Evolutionary conservation across 2,329 filamentous ascomycete genomes (phyloP).

Genomic region (Trichoderma sp.): DNA sequence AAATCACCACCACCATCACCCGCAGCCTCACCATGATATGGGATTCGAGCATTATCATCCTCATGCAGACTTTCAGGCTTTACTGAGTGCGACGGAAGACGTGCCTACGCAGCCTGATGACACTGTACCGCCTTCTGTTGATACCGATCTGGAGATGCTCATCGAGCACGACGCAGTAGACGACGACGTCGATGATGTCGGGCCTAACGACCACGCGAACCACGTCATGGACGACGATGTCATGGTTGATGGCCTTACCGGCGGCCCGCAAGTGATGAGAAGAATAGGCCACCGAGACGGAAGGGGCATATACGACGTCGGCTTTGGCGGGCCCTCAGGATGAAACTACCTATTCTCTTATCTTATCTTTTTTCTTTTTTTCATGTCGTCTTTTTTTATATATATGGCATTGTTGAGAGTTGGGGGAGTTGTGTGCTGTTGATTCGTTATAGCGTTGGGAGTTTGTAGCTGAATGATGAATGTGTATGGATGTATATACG

Average conservation of each 20-base stretch:
- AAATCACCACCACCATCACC: constrained; percentile 23
- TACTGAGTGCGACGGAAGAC: constrained; percentile 51
- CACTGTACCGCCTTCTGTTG: constrained; percentile 45
- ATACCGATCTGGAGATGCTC: constrained; percentile 54
- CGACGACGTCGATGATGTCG: constrained; percentile 32
- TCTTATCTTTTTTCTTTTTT: too few species aligned
- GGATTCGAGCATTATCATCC: constrained; percentile 45
- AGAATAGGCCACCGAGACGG: constrained; percentile 28
- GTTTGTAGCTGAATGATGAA: neutral
- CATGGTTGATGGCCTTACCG: constrained; percentile 17
- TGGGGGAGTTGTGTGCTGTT: neutral
- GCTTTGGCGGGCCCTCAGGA: constrained; percentile 29
- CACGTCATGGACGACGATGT: constrained; percentile 25
- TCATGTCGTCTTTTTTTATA: neutral
- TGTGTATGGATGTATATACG: neutral
- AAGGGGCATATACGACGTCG: constrained; percentile 33
- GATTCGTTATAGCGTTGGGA: neutral
- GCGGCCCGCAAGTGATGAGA: constrained; percentile 17
- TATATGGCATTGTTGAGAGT: neutral
- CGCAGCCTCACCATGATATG: constrained; percentile 30
- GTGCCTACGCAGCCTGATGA: constrained; percentile 31
- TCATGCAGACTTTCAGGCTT: constrained; percentile 55
- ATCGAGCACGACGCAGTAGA: constrained; percentile 50
- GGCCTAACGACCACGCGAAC: neutral
- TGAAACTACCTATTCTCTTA: neutral